Conservation (phyloP, 345 rosid genomes). For the Luvunga scandens region DNA sequence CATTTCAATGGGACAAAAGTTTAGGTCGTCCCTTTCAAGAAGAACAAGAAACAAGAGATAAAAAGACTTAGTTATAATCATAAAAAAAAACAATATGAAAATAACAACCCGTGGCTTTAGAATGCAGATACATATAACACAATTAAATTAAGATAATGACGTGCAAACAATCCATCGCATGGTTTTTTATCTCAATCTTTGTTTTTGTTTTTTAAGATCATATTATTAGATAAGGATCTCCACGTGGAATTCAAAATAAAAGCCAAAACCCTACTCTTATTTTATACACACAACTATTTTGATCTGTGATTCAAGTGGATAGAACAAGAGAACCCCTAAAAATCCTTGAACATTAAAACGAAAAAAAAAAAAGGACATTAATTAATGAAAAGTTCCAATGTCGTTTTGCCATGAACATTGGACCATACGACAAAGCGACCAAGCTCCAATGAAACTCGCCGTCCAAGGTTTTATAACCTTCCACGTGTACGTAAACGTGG, state of each 20-base stretch:
- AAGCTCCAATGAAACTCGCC: neutral
- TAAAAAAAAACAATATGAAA: too few relatives aligned
- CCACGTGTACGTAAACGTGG: conserved; percentile 16
- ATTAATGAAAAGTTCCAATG: neutral
- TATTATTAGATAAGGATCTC: neutral
- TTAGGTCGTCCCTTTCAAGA: too few relatives aligned
- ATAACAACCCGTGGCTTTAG: too few relatives aligned
- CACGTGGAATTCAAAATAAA: neutral
- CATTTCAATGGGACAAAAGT: too few relatives aligned
- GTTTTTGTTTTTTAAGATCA: neutral
- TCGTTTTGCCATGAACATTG: neutral
- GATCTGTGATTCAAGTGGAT: conserved; percentile 11
- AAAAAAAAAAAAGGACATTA: neutral
- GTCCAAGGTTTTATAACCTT: conserved; percentile 14
- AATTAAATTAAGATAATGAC: neutral
- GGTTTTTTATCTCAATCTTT: too few relatives aligned
- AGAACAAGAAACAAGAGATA: too few relatives aligned
- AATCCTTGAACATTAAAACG: neutral
- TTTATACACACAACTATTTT: neutral
- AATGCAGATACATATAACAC: too few relatives aligned
- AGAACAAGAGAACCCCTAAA: neutral
- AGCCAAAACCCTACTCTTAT: neutral
- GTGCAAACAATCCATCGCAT: neutral
- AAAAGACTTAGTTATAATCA: too few relatives aligned
- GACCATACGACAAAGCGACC: neutral